Evolutionary conservation across 345 rosid species (phyloP).

Genomic region (Gossypium herbaceum): DNA sequence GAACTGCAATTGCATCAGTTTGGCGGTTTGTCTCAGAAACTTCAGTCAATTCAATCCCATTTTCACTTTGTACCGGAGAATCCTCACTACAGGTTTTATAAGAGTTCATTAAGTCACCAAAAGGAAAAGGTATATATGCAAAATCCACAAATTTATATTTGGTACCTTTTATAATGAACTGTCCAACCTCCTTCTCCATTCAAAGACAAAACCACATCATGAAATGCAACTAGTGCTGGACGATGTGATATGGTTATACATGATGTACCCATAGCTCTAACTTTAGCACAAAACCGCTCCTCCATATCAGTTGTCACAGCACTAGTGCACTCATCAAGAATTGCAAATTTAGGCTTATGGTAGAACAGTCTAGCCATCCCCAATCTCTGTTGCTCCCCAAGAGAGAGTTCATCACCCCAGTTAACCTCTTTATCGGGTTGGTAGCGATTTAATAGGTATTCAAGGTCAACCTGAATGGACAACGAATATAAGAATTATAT

Average conservation of each 20-base stretch:
- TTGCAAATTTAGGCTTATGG: conserved; percentile 98
- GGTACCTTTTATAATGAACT: conserved; percentile 77
- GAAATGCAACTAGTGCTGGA: conserved; percentile 97
- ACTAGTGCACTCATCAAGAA: conserved; percentile 99
- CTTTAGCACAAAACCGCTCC: conserved; percentile 93
- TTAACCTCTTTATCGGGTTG: conserved; percentile 81
- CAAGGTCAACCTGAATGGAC: conserved; percentile 75
- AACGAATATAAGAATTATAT: conserved; percentile 14
- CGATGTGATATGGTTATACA: conserved; percentile 99
- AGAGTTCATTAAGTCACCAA: conserved; percentile 13
- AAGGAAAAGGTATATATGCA: neutral
- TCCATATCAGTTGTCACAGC: conserved; percentile 99
- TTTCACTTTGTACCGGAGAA: conserved; percentile 42
- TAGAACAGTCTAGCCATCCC: conserved; percentile 97
- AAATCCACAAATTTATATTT: conserved; percentile 9
- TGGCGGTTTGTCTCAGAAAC: conserved; percentile 59
- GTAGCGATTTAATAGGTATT: conserved; percentile 86
- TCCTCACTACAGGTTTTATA: conserved; percentile 56
- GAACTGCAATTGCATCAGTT: conserved; percentile 85
- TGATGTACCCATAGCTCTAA: conserved; percentile 97
- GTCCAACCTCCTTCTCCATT: conserved; percentile 97
- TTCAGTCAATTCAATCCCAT: conserved; percentile 35
- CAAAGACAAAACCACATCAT: conserved; percentile 88
- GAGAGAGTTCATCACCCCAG: conserved; percentile 96
- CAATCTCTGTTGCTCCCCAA: conserved; percentile 97